Conservation (phyloP, 768 basidiomycete genomes). For the Auricularia sp. region DNA sequence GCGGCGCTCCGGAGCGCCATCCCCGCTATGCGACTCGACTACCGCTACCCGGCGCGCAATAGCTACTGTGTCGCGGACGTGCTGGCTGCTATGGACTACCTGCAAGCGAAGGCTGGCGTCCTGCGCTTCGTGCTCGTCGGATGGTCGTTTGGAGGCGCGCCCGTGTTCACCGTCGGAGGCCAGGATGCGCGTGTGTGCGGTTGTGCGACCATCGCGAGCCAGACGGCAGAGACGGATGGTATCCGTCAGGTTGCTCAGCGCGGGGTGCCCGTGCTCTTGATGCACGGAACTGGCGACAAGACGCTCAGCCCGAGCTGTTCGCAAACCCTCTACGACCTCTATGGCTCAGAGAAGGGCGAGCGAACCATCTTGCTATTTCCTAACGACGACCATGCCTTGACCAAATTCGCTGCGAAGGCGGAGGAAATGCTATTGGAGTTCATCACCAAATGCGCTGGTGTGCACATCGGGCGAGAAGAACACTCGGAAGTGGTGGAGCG, state of each 20-base stretch:
- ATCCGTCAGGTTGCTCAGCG: background rate
- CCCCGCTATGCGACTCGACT: too few relatives aligned
- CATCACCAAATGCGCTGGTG: too few relatives aligned
- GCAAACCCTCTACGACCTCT: background rate
- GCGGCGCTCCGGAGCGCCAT: too few relatives aligned
- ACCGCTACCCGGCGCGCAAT: too few relatives aligned
- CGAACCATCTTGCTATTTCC: background rate
- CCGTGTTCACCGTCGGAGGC: background rate
- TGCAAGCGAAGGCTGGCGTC: too few relatives aligned
- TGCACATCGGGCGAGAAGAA: too few relatives aligned
- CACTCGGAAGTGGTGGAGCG: too few relatives aligned
- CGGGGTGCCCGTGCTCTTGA: background rate
- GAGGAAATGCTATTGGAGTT: too few relatives aligned
- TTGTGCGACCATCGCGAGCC: slow-evolving; percentile 2
- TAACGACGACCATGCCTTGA: background rate
- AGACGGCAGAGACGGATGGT: background rate
- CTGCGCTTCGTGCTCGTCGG: background rate
- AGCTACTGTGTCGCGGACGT: too few relatives aligned
- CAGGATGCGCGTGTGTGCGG: background rate
- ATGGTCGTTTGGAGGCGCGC: slow-evolving; percentile 6
- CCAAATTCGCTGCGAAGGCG: background rate
- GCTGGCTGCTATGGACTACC: too few relatives aligned
- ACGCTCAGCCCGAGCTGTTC: slow-evolving; percentile 2
- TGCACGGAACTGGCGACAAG: slow-evolving; percentile 2
- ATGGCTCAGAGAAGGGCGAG: background rate